Conservation (phyloP, 1,139 yeast species). For the Nakaseomyces sp. region DNA sequence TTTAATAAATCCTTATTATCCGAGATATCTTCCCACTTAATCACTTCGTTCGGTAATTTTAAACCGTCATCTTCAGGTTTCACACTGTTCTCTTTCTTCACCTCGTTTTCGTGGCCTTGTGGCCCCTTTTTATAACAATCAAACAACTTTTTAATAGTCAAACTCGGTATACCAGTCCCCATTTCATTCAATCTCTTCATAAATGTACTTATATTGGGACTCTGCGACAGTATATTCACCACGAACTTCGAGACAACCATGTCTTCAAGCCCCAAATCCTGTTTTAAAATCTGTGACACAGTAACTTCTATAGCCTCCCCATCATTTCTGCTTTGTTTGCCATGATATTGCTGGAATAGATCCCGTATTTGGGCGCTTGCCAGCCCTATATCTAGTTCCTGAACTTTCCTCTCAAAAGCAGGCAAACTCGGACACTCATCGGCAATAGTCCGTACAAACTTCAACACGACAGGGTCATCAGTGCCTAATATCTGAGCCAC, state of each 20-base stretch:
- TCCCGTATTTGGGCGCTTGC: constrained; percentile 8
- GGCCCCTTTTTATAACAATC: constrained; percentile 9
- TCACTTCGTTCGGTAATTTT: constrained; percentile 15
- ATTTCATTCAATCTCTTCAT: constrained; percentile 40
- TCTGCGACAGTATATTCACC: constrained; percentile 38
- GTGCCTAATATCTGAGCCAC: constrained; percentile 18
- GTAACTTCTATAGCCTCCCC: constrained; percentile 9
- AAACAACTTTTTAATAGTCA: constrained; percentile 35
- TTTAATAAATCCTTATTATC: constrained; percentile 13
- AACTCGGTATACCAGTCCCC: constrained; percentile 55
- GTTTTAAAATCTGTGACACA: constrained; percentile 1
- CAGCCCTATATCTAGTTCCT: constrained; percentile 16
- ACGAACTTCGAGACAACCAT: constrained; percentile 51
- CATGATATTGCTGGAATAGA: not conserved
- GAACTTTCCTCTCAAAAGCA: constrained; percentile 13
- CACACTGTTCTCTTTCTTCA: constrained; percentile 17
- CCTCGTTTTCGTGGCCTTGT: constrained; percentile 12
- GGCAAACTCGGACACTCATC: constrained; percentile 8
- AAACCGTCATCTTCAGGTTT: constrained; percentile 12
- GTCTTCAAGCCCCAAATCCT: constrained; percentile 33
- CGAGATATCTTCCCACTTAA: constrained; percentile 17
- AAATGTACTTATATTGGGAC: constrained; percentile 35
- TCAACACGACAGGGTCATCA: constrained; percentile 22
- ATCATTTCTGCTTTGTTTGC: not conserved
- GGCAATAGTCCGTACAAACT: constrained; percentile 20